Evolutionary conservation across 2,329 filamentous ascomycete species (phyloP).

Genomic region (Arachnomyces sp.): DNA sequence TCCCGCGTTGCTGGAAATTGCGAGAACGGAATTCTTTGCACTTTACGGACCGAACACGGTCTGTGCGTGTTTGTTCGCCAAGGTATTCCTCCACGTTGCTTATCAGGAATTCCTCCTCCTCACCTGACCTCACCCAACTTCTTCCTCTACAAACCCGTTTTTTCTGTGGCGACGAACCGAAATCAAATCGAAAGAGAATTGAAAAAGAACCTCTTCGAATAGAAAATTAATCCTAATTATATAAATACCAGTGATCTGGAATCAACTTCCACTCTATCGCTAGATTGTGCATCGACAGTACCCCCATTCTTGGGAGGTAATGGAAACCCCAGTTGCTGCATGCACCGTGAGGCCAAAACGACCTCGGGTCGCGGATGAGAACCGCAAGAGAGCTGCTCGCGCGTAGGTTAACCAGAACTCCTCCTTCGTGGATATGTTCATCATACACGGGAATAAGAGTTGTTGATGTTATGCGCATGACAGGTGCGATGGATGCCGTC

Average conservation of each 20-base stretch:
- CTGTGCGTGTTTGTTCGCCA: no score
- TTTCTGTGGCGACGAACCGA: no score
- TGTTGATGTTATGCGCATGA: background rate
- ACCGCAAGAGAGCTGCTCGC: constrained; percentile 33
- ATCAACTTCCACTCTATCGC: background rate
- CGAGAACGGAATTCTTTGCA: no score
- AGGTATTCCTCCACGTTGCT: no score
- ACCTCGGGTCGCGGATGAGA: constrained; percentile 33
- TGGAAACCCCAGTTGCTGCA: no score
- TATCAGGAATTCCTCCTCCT: no score
- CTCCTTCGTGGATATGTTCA: background rate
- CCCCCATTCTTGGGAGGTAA: no score
- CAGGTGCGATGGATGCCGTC: constrained; percentile 48
- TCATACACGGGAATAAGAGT: background rate
- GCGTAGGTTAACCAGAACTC: constrained; percentile 22
- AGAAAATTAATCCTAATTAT: background rate
- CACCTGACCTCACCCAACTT: no score
- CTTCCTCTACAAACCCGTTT: no score
- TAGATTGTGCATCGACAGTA: background rate
- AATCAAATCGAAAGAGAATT: background rate
- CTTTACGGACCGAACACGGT: no score
- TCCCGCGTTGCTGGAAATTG: no score
- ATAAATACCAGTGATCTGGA: background rate
- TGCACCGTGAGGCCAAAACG: constrained; percentile 22
- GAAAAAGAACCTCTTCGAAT: background rate